Evolutionary conservation across 495 filamentous ascomycete species (phyloP).

Genomic region (Aspergillus olivimuriae): DNA sequence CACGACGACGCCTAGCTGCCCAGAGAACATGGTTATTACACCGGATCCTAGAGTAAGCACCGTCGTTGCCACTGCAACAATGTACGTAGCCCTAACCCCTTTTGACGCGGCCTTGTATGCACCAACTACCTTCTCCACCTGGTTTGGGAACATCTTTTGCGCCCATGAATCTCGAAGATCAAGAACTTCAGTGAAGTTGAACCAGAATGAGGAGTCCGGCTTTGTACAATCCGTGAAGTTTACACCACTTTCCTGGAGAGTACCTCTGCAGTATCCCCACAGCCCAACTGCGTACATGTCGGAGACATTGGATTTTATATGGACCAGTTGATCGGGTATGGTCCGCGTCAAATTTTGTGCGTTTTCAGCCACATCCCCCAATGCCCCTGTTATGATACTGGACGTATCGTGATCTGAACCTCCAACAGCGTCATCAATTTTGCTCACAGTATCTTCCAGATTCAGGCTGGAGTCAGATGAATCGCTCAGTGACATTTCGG

Average conservation of each 20-base stretch:
- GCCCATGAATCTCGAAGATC: not conserved
- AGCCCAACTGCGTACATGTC: not conserved
- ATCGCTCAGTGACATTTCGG: not conserved
- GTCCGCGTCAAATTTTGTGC: not conserved
- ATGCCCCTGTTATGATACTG: not conserved
- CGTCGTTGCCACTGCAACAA: not conserved
- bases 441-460: not conserved
- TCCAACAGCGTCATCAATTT: not conserved
- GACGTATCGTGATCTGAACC: not conserved
- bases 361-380: not conserved
- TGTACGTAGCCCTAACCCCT: not conserved
- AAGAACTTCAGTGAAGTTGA: conserved; percentile 2
- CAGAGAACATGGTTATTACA: not conserved
- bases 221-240: not conserved
- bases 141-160: conserved; percentile 1
- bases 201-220: not conserved
- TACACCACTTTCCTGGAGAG: not conserved
- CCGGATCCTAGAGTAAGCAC: not conserved
- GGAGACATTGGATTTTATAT: not conserved
- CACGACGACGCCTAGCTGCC: too few species aligned
- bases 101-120: not conserved
- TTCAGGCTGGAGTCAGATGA: not conserved
- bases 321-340: not conserved
- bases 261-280: conserved; percentile 2
- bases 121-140: not conserved